Percentiles rank a stretch among this genome's conserved stretches.
Evolutionary conservation across 805 yeast species (phyloP).

Genomic region (Metschnikowia lachancei): DNA sequence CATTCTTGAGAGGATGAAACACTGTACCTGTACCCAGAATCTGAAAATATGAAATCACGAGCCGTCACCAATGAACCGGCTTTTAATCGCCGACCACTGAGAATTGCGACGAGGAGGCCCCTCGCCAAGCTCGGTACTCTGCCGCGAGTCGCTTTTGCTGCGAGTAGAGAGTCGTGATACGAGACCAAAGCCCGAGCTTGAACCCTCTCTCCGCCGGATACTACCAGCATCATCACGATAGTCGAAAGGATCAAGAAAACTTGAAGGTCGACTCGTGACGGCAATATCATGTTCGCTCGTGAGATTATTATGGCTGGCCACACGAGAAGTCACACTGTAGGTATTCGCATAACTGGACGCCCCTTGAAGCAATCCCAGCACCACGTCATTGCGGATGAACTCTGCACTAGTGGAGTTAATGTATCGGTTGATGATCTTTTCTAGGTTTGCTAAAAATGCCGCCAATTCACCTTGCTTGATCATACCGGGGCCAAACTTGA

Average conservation of each 20-base stretch:
- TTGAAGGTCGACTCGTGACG: slow-evolving; percentile 4
- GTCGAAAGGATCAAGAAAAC: slow-evolving; percentile 14
- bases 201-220: background rate
- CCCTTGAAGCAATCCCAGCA: slow-evolving; percentile 1
- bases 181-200: slow-evolving; percentile 1
- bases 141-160: background rate
- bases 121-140: background rate
- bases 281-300: background rate
- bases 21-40: too few species aligned
- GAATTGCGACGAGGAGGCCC: slow-evolving; percentile 2
- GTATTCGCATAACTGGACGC: slow-evolving; percentile 8
- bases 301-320: background rate
- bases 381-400: slow-evolving; percentile 1
- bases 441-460: slow-evolving; percentile 47
- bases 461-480: slow-evolving; percentile 59
- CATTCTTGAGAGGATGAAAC: too few species aligned
- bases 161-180: background rate
- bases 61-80: slow-evolving; percentile 2
- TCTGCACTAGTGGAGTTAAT: slow-evolving; percentile 10
- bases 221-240: slow-evolving; percentile 7
- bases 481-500: slow-evolving; percentile 62
- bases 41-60: too few species aligned
- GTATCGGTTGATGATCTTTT: slow-evolving; percentile 13
- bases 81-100: slow-evolving; percentile 7
- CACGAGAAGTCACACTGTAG: slow-evolving; percentile 2